A percentile compares a stretch with the other conserved stretches of the same genome.
phyloP scores from a whole-genome alignment of 2,329 filamentous ascomycete genomes.

The Exophiala oligosperma region DNA sequence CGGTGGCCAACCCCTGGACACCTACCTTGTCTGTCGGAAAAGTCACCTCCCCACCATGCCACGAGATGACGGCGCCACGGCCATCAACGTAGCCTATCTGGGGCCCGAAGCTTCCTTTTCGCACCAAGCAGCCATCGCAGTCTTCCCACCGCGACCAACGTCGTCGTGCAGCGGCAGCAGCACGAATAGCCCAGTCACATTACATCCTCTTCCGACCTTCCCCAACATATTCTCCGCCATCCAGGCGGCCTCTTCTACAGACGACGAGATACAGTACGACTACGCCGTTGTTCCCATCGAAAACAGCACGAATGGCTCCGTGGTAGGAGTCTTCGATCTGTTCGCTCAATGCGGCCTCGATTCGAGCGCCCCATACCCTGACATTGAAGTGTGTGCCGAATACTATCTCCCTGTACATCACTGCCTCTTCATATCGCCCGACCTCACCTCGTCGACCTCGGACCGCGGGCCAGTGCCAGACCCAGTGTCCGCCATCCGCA shows the following conservation, averaged over 20 bases:
- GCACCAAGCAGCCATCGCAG: conserved; percentile 57
- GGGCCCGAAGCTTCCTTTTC: conserved; percentile 68
- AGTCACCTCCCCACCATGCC: neutral
- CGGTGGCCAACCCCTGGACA: neutral
- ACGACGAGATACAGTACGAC: conserved; percentile 41
- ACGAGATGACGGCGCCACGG: neutral
- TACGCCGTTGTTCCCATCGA: conserved; percentile 91
- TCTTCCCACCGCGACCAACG: conserved; percentile 7
- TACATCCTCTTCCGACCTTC: conserved; percentile 23
- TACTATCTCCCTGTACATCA: conserved; percentile 86
- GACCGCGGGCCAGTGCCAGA: neutral
- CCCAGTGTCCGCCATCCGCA: conserved; percentile 52
- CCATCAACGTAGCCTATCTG: conserved; percentile 51
- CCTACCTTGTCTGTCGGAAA: neutral
- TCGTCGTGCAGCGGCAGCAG: conserved; percentile 3
- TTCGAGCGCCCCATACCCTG: conserved; percentile 53
- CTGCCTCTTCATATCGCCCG: conserved; percentile 64
- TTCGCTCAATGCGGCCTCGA: conserved; percentile 69
- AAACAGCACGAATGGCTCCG: conserved; percentile 92
- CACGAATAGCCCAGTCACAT: conserved; percentile 15
- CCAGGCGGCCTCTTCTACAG: conserved; percentile 49
- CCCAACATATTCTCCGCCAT: conserved; percentile 49
- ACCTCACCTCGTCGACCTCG: neutral
- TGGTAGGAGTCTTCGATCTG: conserved; percentile 85
- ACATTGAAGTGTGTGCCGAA: conserved; percentile 78